phyloP scores from a whole-genome alignment of 176 grass and related monocot genomes.

The Aegilops umbellulata region DNA sequence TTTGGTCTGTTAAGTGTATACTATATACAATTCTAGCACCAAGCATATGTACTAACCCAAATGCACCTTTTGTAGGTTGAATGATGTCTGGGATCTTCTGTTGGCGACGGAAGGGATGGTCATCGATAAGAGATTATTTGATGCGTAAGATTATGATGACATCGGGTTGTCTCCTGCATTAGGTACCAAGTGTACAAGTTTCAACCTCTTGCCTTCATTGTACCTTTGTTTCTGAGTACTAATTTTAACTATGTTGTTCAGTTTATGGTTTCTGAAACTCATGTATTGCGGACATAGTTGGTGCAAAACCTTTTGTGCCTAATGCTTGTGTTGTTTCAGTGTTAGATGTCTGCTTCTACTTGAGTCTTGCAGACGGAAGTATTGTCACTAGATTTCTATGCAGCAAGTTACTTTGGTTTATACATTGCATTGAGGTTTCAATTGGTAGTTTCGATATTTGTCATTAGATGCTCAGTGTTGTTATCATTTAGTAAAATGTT shows the following conservation, averaged over 20 bases:
- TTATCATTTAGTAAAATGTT: too few relatives aligned
- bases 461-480: too few relatives aligned
- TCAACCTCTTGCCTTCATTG: neutral
- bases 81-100: too few relatives aligned
- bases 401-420: neutral
- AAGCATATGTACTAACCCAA: too few relatives aligned
- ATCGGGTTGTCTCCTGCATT: neutral
- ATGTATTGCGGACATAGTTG: neutral
- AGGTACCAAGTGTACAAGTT: neutral
- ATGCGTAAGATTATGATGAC: too few relatives aligned
- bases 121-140: too few relatives aligned
- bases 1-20: too few relatives aligned
- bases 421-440: neutral
- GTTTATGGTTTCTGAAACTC: neutral
- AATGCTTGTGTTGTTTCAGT: neutral
- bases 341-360: neutral
- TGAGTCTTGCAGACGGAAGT: neutral
- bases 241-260: neutral
- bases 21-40: too few relatives aligned
- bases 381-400: neutral
- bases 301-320: neutral
- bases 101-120: too few relatives aligned
- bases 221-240: neutral
- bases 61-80: too few relatives aligned
- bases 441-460: too few relatives aligned